A percentile compares a stretch with the other conserved stretches of the same genome.
phyloP scores from a whole-genome alignment of 2,329 filamentous ascomycete species.

The Fusarium dlaminii region DNA sequence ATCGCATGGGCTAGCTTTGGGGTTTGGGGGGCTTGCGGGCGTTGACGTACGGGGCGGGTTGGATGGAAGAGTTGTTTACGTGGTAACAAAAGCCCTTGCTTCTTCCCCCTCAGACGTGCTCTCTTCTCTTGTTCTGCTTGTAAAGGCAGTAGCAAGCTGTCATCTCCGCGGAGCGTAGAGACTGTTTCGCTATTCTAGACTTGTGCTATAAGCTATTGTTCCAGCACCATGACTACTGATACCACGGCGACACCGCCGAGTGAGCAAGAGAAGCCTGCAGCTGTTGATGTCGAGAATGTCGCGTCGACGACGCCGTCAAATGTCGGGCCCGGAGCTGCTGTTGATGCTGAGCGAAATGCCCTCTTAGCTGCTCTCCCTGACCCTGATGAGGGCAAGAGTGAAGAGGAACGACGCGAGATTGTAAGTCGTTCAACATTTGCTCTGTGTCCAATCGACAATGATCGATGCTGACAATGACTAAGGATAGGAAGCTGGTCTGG shows the following conservation, averaged over 20 bases:
- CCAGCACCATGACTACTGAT: constrained; percentile 24
- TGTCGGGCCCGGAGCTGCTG: not conserved
- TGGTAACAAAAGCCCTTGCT: constrained; percentile 16
- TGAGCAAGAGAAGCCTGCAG: constrained; percentile 25
- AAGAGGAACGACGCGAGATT: constrained; percentile 67
- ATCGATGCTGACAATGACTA: not conserved
- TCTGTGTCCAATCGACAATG: rapidly evolving
- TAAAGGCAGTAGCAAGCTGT: not conserved
- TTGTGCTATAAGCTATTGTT: not conserved
- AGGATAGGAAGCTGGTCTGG: constrained; percentile 62
- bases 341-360: constrained; percentile 43
- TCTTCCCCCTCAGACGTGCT: not conserved
- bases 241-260: constrained; percentile 24
- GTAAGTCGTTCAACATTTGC: constrained; percentile 56
- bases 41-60: constrained; percentile 14
- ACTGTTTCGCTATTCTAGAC: not conserved
- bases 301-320: not conserved
- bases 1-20: constrained; percentile 7
- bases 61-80: not conserved
- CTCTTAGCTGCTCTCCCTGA: constrained; percentile 45
- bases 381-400: constrained; percentile 66
- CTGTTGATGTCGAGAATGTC: constrained; percentile 29
- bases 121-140: not conserved
- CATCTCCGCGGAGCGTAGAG: not conserved
- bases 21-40: constrained; percentile 5